phyloP scores from a whole-genome alignment of 2,329 filamentous ascomycete genomes.

The Dendryphion nanum region DNA sequence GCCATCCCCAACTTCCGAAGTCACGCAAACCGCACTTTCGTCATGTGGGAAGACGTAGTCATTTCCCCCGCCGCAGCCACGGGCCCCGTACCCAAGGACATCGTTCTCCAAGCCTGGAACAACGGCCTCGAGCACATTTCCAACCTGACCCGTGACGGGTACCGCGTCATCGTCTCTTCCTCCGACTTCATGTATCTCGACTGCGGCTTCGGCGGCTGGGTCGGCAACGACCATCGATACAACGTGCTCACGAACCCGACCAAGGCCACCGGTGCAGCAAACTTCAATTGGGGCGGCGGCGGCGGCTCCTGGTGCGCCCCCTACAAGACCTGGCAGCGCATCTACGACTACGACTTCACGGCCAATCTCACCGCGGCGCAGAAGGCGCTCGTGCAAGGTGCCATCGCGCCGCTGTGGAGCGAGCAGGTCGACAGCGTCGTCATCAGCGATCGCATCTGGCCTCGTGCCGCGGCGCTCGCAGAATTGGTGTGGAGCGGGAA shows the following conservation, averaged over 20 bases:
- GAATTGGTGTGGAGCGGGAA: constrained; percentile 59
- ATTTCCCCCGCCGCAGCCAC: constrained; percentile 45
- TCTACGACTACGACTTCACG: constrained; percentile 60
- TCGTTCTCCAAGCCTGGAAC: constrained; percentile 58
- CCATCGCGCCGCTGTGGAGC: constrained; percentile 52
- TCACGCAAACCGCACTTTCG: constrained; percentile 48
- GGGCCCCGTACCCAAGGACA: constrained; percentile 48
- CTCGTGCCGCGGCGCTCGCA: constrained; percentile 55
- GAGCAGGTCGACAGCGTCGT: constrained; percentile 57
- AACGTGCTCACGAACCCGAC: constrained; percentile 54
- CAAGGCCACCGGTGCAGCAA: constrained; percentile 36
- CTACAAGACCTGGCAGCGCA: constrained; percentile 61
- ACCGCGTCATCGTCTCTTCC: constrained; percentile 57
- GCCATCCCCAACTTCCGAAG: constrained; percentile 52
- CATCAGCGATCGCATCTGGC: constrained; percentile 55
- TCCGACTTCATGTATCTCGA: constrained; percentile 58
- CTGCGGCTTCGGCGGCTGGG: constrained; percentile 55
- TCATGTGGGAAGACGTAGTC: constrained; percentile 59
- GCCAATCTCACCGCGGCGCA: constrained; percentile 47
- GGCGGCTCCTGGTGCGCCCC: constrained; percentile 60
- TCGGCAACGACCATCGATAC: constrained; percentile 58
- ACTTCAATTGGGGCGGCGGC: constrained; percentile 55
- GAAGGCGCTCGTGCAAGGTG: constrained; percentile 52
- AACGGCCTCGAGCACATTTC: constrained; percentile 52
- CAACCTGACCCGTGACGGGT: constrained; percentile 51